Evolutionary conservation across 2,329 filamentous ascomycete species (phyloP).

Genomic region (Fusarium praegraminearum): DNA sequence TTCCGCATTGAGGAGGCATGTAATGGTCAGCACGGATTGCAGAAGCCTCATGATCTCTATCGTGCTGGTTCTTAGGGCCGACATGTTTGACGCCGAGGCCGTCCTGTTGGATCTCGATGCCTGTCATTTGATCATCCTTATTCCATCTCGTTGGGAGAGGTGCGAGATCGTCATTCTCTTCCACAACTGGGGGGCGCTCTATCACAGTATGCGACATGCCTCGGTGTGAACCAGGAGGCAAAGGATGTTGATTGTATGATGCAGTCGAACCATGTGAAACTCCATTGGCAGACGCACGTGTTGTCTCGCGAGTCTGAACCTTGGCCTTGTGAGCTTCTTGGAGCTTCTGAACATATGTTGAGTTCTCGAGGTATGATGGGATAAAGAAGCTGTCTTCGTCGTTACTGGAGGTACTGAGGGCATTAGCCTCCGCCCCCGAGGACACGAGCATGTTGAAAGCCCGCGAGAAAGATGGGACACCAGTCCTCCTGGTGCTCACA

Average conservation of each 20-base stretch:
- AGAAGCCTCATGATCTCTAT: conserved; percentile 79
- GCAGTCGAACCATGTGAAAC: conserved; percentile 59
- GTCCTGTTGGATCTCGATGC: conserved; percentile 79
- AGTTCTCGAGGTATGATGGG: conserved; percentile 84
- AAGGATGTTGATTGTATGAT: conserved; percentile 55
- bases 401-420: conserved; percentile 44
- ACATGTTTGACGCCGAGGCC: conserved; percentile 77
- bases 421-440: conserved; percentile 44
- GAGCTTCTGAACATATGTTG: conserved; percentile 81
- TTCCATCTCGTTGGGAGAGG: conserved; percentile 88
- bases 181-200: conserved; percentile 74
- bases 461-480: conserved; percentile 62
- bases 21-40: conserved; percentile 84
- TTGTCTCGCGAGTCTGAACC: conserved; percentile 62
- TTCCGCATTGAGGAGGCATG: conserved; percentile 89
- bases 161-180: conserved; percentile 69
- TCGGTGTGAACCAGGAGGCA: conserved; percentile 69
- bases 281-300: conserved; percentile 37
- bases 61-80: conserved; percentile 59
- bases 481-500: conserved; percentile 45
- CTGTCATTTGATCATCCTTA: conserved; percentile 77
- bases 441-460: conserved; percentile 65
- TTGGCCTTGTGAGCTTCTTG: conserved; percentile 76
- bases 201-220: conserved; percentile 87
- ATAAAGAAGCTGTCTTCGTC: conserved; percentile 73